Evolutionary conservation across 768 basidiomycete genomes (phyloP).

Genomic region (Mycena galericulata): DNA sequence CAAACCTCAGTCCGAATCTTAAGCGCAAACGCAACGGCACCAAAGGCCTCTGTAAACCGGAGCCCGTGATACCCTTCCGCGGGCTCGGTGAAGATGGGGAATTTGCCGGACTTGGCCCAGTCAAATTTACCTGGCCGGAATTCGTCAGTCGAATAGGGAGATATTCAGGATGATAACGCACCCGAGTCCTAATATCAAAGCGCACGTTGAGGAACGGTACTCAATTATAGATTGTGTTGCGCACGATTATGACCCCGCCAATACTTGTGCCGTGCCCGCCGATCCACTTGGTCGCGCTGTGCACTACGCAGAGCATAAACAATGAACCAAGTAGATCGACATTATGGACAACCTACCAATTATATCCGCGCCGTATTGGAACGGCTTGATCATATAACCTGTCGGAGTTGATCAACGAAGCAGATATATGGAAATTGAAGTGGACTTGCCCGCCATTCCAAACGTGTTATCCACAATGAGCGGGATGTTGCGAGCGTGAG

Average conservation of each 20-base stretch:
- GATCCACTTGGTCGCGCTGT: constrained; percentile 90
- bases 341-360: constrained; percentile 52
- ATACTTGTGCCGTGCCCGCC: constrained; percentile 86
- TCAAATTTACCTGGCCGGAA: constrained; percentile 64
- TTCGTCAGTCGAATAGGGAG: not conserved
- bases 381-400: constrained; percentile 76
- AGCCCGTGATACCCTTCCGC: constrained; percentile 83
- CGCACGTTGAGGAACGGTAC: no score
- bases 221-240: no score
- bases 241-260: constrained; percentile 76
- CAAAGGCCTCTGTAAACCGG: constrained; percentile 75
- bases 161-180: not conserved
- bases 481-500: constrained; percentile 79
- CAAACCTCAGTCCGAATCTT: constrained; percentile 68
- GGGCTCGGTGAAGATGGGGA: constrained; percentile 81
- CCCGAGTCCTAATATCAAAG: not conserved
- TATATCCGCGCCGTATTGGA: constrained; percentile 83
- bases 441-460: constrained; percentile 68
- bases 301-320: constrained; percentile 52
- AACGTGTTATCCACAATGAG: constrained; percentile 88
- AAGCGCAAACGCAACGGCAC: constrained; percentile 70
- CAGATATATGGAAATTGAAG: not conserved
- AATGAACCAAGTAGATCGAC: not conserved
- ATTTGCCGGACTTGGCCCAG: constrained; percentile 74
- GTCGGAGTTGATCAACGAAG: not conserved